Conservation (phyloP, 2,329 filamentous ascomycete genomes). For the Tympanopsis confertula region DNA sequence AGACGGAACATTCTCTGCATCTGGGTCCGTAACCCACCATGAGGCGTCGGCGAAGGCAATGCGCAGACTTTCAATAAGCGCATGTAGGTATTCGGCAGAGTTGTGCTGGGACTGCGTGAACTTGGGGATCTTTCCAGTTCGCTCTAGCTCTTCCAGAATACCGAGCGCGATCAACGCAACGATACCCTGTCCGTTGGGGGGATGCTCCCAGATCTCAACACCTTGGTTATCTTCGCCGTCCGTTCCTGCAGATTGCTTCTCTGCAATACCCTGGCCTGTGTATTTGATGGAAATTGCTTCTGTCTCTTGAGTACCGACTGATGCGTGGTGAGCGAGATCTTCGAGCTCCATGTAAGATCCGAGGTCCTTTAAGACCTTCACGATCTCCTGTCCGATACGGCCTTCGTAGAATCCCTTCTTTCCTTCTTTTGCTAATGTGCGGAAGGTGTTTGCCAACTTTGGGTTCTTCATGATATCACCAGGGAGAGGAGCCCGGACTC, state of each 20-base stretch:
- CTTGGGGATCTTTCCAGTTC: conserved; percentile 58
- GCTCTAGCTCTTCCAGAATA: conserved; percentile 77
- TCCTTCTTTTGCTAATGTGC: conserved; percentile 64
- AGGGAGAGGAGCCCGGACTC: conserved; percentile 61
- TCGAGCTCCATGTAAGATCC: conserved; percentile 71
- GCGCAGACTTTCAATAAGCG: conserved; percentile 74
- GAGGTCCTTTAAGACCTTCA: conserved; percentile 64
- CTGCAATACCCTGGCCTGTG: conserved; percentile 46
- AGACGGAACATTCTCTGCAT: conserved; percentile 57
- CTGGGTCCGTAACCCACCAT: conserved; percentile 85
- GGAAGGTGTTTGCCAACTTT: conserved; percentile 70
- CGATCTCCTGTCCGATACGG: conserved; percentile 66
- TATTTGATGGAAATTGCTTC: conserved; percentile 77
- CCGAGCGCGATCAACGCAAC: conserved; percentile 90
- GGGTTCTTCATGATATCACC: conserved; percentile 88
- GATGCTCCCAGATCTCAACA: conserved; percentile 89
- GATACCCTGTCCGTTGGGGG: conserved; percentile 91
- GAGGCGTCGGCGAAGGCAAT: conserved; percentile 81
- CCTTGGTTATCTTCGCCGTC: conserved; percentile 29
- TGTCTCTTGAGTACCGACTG: conserved; percentile 26
- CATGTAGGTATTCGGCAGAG: conserved; percentile 69
- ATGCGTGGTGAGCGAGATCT: conserved; percentile 68
- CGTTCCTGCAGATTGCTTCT: conserved; percentile 11
- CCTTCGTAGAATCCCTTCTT: conserved; percentile 89
- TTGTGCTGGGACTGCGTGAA: conserved; percentile 71